Base-by-base conservation (phyloP, 345 rosid genomes). In the Melaleuca alternifolia region DNA sequence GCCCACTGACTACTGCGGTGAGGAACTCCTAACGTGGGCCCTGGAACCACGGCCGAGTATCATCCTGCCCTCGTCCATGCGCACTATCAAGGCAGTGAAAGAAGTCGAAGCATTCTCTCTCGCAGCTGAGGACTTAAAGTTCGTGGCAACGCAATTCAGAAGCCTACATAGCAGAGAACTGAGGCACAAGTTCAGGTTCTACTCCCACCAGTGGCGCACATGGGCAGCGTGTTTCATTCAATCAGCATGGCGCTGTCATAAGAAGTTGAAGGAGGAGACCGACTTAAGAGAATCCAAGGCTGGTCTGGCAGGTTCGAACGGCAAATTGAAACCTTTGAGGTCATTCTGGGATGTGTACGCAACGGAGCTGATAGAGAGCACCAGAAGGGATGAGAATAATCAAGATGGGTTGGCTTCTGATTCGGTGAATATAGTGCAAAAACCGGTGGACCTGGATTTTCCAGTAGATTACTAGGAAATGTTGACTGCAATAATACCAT, bases 361-460 rank as follows among this genome's bases (percentile, higher is more conserved):
- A 23, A 11, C 3, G 28, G 5, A 83, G 61, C 85, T 83, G 85
- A 33, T 83, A 54, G 33, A 54, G 5, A 30, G 86, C 71, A 82
- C 56, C 54, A 89, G 89, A 82, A 86, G 88, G 14, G 89, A 84
- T 51, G 86, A 83, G 28, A 86, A 71, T n/a, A 89, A 59, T 86
- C 41, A 84, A 50, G 84, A 57, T 75, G 90, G 77, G 50, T 50
- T 71, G 61, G 87, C 83, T 82, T 83, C 82, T 26, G 51, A 30
- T 76, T 75, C 28, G 83, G 90, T 62, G 20, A 82, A 86, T 84
- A 44, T 85, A 44, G 84, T 88, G 83, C 85, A 28, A 30, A 91
- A 90, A 82, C 92, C 91, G 2, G 88, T 65, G 50, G 93, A 91
- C 83, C 92, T 87, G 0, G 89, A 88, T 83, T 91, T 91, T 82